Percentiles rank a stretch among this genome's conserved stretches.
phyloP scores from a whole-genome alignment of 768 basidiomycete species.

The Cyclocybe aegerita region DNA sequence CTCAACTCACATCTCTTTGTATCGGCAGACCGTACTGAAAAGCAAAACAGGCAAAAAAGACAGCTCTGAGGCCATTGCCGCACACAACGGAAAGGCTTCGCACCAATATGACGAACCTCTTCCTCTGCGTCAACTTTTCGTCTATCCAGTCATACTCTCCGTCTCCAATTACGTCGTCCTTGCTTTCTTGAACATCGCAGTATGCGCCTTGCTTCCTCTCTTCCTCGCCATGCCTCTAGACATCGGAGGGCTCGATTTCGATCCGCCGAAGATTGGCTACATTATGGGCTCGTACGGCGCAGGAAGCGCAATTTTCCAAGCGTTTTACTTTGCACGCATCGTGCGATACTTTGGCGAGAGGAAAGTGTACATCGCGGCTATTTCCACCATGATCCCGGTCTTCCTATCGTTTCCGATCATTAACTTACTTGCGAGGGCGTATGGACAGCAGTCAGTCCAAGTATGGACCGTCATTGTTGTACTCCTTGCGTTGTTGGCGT shows the following conservation, averaged over 20 bases:
- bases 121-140: constrained; percentile 40
- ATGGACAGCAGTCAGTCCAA: constrained; percentile 29
- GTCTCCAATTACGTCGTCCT: constrained; percentile 69
- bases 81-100: constrained; percentile 10
- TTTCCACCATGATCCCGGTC: constrained; percentile 37
- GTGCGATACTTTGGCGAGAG: constrained; percentile 43
- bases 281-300: constrained; percentile 45
- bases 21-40: constrained; percentile 27
- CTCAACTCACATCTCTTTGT: background rate
- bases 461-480: constrained; percentile 38
- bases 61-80: constrained; percentile 11
- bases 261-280: constrained; percentile 62
- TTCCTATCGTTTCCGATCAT: constrained; percentile 47
- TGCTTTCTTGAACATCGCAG: constrained; percentile 59
- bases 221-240: constrained; percentile 68
- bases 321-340: constrained; percentile 38
- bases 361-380: constrained; percentile 35
- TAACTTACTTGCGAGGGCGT: constrained; percentile 36
- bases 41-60: constrained; percentile 12
- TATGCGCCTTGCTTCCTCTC: constrained; percentile 58
- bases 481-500: constrained; percentile 28
- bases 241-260: constrained; percentile 65
- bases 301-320: constrained; percentile 40
- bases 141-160: constrained; percentile 62
- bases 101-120: constrained; percentile 27